Evolutionary conservation across 176 grass and related monocot genomes (phyloP).

Genomic region (Pharus latifolius): DNA sequence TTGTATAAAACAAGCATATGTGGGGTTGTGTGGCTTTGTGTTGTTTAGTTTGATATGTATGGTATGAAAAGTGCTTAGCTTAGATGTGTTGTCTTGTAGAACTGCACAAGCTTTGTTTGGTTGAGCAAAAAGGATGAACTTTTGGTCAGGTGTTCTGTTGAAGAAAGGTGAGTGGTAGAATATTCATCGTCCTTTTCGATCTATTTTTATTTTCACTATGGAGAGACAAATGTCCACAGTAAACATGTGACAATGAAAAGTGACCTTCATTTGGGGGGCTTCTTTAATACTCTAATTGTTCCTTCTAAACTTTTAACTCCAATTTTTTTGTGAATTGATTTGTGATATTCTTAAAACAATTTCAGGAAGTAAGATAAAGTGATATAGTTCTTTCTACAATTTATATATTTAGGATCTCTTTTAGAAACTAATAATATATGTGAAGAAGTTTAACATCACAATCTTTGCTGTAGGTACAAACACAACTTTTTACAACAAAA

Average conservation of each 20-base stretch:
- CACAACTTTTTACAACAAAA: neutral
- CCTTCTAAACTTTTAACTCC: too few species aligned
- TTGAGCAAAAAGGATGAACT: neutral
- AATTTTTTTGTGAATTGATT: too few species aligned
- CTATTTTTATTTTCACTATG: neutral
- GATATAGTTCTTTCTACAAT: too few species aligned
- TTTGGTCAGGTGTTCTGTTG: neutral
- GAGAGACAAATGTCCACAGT: neutral
- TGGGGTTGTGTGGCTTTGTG: neutral
- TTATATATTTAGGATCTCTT: too few species aligned
- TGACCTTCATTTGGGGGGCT: neutral
- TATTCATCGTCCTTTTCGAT: neutral
- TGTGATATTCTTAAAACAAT: too few species aligned
- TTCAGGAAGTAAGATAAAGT: too few species aligned
- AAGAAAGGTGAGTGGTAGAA: neutral
- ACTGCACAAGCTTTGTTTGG: neutral
- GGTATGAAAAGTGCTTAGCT: conserved; percentile 5
- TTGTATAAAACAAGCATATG: too few species aligned
- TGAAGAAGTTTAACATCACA: neutral
- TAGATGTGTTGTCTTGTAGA: neutral
- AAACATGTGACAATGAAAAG: neutral
- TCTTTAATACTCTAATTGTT: too few species aligned
- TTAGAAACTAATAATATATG: neutral
- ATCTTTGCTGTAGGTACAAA: neutral
- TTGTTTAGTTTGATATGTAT: neutral